Evolutionary conservation across 2,329 filamentous ascomycete genomes (phyloP), one percentile per base, ranked within the genome.

Genomic region (Cytospora paraplurivora): DNA sequence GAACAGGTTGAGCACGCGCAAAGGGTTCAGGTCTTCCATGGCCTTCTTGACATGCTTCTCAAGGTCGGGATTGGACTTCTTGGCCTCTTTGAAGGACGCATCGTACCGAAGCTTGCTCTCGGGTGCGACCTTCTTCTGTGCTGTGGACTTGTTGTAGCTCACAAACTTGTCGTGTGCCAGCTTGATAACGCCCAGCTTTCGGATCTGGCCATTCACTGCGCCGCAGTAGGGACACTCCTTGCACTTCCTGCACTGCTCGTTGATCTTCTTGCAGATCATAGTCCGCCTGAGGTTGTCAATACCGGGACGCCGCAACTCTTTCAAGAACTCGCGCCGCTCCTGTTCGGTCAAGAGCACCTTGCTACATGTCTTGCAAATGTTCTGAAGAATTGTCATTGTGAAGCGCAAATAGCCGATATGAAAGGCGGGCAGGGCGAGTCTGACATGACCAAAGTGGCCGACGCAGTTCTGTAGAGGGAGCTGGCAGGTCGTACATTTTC

Each of bases 321-420:
- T 90, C n/a, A 97, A 80, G 69, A 89, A 96, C 4, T 82, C 78
- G 49, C 91, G 87, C 68, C 92, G 87, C 70, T 96, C 92, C 21
- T 85, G 80, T 73, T 97, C 93, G 44, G 90, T 87, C 32, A 99
- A 84, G 62, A 99, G 78, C 7, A 98, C 89, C 66, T 85, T 85
- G 32, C 92, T 91, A 74, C 95, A 99, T 72, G 93, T 88, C 80
- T 97, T 99, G 87, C 95, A 99, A 68, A 99, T 96, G 72, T 95
- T 90, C 74, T 98, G 93, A 32, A 99, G 82, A 62, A 97, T 93
- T 52, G 88, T 89, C 73, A 96, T 94, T 68, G 95, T 92, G 74
- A 96, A 93, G 74, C 93, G 95, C 71, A 99, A 85, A 74, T 97
- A 99, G 44, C 95, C 95, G 68, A 98, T 93, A 74, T 99, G 95